These are phyloP conservation scores for Nemania serpens DNA, from an alignment of 2,329 filamentous ascomycete species.

Conservation along the genomic window DNA sequence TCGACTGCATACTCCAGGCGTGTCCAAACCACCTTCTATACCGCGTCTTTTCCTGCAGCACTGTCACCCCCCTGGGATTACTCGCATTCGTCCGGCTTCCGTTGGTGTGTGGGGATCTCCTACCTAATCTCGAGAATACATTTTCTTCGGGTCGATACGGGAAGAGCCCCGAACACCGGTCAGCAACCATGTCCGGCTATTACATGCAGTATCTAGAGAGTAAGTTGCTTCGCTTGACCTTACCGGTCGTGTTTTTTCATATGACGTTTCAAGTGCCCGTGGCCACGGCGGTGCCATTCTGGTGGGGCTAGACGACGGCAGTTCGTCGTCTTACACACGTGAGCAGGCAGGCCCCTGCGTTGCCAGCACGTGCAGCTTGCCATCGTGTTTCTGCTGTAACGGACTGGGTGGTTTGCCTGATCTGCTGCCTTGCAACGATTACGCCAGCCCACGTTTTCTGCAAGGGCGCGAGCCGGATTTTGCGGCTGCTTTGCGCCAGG, in stretches of 20 bases:
- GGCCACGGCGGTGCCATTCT: conserved; percentile 39
- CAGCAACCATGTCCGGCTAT: conserved; percentile 61
- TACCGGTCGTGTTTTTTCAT: conserved; percentile 23
- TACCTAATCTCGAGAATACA: conserved; percentile 35
- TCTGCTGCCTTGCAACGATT: conserved; percentile 30
- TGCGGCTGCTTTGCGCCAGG: conserved; percentile 30
- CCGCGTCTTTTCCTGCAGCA: conserved; percentile 38
- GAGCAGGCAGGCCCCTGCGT: conserved; percentile 41
- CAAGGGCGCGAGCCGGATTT: conserved; percentile 25
- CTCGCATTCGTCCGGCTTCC: conserved; percentile 34
- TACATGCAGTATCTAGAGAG: conserved; percentile 76
- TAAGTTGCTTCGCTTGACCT: conserved; percentile 55
- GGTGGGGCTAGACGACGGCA: conserved; percentile 39
- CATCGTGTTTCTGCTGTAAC: conserved; percentile 38
- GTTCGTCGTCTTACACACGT: conserved; percentile 44
- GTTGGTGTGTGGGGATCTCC: conserved; percentile 36
- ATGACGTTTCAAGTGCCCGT: conserved; percentile 30
- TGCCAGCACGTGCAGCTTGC: conserved; percentile 40
- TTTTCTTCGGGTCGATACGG: conserved; percentile 35
- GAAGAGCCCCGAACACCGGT: conserved; percentile 32
- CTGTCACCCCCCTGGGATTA: conserved; percentile 38
- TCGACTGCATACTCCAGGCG: conserved; percentile 55
- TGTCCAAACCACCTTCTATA: conserved; percentile 35
- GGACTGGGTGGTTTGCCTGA: conserved; percentile 25
- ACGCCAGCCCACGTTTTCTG: conserved; percentile 36